phyloP scores from a whole-genome alignment of 2,329 filamentous ascomycete species.

The Corinectria fuckeliana region DNA sequence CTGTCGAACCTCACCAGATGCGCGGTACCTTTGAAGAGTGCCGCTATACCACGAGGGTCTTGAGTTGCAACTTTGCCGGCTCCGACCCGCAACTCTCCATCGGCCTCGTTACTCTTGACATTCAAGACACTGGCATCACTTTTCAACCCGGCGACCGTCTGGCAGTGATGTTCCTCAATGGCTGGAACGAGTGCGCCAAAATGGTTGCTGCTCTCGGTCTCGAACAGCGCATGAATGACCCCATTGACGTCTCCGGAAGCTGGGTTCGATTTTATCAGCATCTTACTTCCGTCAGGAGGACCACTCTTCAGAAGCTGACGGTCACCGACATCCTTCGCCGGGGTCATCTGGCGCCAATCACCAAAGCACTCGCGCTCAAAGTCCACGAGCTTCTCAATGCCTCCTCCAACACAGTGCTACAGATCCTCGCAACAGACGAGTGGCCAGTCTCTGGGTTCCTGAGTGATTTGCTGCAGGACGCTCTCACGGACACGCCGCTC shows the following conservation, averaged over 20 bases:
- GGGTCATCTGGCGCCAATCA: constrained; percentile 59
- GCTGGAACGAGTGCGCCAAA: constrained; percentile 61
- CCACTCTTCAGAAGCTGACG: constrained; percentile 43
- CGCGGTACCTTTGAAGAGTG: constrained; percentile 62
- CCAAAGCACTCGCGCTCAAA: constrained; percentile 56
- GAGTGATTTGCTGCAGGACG: constrained; percentile 57
- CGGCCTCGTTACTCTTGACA: constrained; percentile 57
- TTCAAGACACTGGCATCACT: constrained; percentile 59
- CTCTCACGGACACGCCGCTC: constrained; percentile 53
- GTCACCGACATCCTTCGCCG: constrained; percentile 58
- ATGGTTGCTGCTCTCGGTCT: constrained; percentile 59
- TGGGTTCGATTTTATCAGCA: constrained; percentile 58
- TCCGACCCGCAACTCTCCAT: constrained; percentile 53
- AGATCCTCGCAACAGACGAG: constrained; percentile 55
- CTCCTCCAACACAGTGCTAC: constrained; percentile 56
- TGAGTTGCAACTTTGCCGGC: constrained; percentile 54
- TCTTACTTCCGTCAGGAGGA: constrained; percentile 47
- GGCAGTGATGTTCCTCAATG: constrained; percentile 61
- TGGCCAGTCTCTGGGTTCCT: constrained; percentile 59
- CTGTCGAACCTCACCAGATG: constrained; percentile 59
- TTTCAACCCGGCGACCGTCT: constrained; percentile 60
- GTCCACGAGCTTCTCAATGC: constrained; percentile 56
- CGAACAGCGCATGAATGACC: constrained; percentile 52
- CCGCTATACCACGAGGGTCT: constrained; percentile 54
- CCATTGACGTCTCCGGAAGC: constrained; percentile 45